Conservation (phyloP, 192 early-diverging fungal genomes). For the Backusella luteola region DNA sequence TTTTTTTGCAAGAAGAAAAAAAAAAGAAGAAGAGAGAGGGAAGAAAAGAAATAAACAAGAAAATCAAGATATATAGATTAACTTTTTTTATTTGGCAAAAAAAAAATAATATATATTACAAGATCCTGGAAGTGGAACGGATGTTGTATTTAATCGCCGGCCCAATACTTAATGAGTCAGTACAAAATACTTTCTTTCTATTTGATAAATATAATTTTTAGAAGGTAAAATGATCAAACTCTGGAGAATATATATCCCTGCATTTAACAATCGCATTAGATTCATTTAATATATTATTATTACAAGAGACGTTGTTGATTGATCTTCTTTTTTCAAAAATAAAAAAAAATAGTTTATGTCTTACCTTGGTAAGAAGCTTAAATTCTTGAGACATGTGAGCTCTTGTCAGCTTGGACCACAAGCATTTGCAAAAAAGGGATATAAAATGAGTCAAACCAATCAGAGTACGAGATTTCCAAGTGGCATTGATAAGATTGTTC, state of each 20-base stretch:
- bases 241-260: neutral
- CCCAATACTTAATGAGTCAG: neutral
- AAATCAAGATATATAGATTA: neutral
- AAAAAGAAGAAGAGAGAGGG: neutral
- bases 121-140: neutral
- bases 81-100: neutral
- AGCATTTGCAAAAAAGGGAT: neutral
- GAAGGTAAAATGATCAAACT: neutral
- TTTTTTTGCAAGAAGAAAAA: conserved; percentile 6
- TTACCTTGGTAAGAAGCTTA: neutral
- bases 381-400: conserved; percentile 1
- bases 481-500: neutral
- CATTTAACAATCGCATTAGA: neutral
- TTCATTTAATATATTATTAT: neutral
- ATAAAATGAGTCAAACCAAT: conserved; percentile 21
- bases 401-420: conserved; percentile 1
- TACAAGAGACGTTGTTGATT: neutral
- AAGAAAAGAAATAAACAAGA: conserved; percentile 11
- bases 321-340: neutral
- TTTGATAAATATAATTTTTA: neutral
- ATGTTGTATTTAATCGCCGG: neutral
- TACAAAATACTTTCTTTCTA: neutral
- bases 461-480: neutral
- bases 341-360: neutral
- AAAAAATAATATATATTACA: neutral